These are phyloP conservation scores for Cryptosporidium canis DNA, from an alignment of 169 alveolate genomes.

Conservation along the genomic window DNA sequence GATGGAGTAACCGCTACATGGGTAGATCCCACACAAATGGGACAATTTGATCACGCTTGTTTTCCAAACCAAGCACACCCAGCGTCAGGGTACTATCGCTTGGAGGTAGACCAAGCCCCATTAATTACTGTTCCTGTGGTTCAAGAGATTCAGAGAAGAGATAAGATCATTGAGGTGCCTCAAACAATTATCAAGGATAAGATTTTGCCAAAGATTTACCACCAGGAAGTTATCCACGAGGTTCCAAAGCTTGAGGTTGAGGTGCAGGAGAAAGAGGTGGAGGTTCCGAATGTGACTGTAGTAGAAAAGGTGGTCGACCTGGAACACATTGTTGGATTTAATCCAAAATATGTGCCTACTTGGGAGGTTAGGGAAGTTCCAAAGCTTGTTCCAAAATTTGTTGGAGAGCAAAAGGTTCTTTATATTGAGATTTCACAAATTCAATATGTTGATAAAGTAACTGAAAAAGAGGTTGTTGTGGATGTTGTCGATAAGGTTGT, in stretches of 20 bases:
- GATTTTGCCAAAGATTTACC: constrained; percentile 82
- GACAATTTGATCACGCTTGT: constrained; percentile 13
- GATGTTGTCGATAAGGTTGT: constrained; percentile 85
- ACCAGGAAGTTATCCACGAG: constrained; percentile 85
- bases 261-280: constrained; percentile 80
- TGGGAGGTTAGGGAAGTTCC: constrained; percentile 89
- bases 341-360: constrained; percentile 84
- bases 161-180: constrained; percentile 83
- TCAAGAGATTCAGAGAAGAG: constrained; percentile 85
- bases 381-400: constrained; percentile 84
- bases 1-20: constrained; percentile 71
- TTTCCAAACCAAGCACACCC: constrained; percentile 39
- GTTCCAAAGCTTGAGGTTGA: constrained; percentile 84
- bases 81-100: constrained; percentile 65
- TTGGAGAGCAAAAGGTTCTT: constrained; percentile 85
- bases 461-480: constrained; percentile 87
- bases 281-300: constrained; percentile 77
- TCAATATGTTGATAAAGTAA: constrained; percentile 82
- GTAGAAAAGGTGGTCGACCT: constrained; percentile 82
- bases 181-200: constrained; percentile 83
- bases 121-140: constrained; percentile 85
- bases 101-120: constrained; percentile 86
- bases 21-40: constrained; percentile 67
- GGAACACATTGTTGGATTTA: constrained; percentile 83
- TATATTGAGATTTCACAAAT: constrained; percentile 86